Conservation (phyloP, 257 asterid species). For the Linaria vulgaris region DNA sequence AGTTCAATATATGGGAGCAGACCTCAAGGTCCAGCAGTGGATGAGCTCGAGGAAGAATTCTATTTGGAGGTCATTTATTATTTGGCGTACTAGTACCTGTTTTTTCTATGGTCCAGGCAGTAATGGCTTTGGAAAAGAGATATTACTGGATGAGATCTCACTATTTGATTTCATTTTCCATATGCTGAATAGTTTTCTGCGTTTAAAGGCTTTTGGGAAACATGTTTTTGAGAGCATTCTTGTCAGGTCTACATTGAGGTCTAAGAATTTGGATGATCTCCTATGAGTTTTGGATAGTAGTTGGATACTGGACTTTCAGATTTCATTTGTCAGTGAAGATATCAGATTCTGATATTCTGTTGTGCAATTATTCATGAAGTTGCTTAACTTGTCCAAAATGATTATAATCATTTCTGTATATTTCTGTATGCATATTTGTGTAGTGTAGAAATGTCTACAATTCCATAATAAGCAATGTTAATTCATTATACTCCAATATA, state of each 20-base stretch:
- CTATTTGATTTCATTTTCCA: conserved; percentile 15
- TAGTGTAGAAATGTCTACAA: conserved; percentile 7
- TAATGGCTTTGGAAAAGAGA: conserved; percentile 5
- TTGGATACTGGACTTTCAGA: not conserved
- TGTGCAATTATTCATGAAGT: not conserved
- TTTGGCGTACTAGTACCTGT: conserved; percentile 20
- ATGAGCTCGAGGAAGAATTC: conserved; percentile 86
- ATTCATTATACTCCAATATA: not conserved
- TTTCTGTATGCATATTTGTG: conserved; percentile 8
- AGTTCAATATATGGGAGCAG: conserved; percentile 81
- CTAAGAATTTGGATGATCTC: conserved; percentile 1
- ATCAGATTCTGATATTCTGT: not conserved
- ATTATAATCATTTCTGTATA: not conserved
- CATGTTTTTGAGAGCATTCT: not conserved
- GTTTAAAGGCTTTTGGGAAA: conserved; percentile 13
- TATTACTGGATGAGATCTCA: not conserved
- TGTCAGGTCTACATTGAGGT: conserved; percentile 20
- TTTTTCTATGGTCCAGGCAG: conserved; percentile 21
- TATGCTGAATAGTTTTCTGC: conserved; percentile 14
- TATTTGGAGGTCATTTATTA: conserved; percentile 71
- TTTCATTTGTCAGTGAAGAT: not conserved
- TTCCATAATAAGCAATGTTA: not conserved
- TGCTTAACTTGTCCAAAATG: conserved; percentile 10
- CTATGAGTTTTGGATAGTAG: not conserved
- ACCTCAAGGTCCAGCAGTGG: conserved; percentile 54